These are phyloP conservation scores for Mycena filopes DNA, from an alignment of 768 basidiomycete genomes.

Conservation along the genomic window DNA sequence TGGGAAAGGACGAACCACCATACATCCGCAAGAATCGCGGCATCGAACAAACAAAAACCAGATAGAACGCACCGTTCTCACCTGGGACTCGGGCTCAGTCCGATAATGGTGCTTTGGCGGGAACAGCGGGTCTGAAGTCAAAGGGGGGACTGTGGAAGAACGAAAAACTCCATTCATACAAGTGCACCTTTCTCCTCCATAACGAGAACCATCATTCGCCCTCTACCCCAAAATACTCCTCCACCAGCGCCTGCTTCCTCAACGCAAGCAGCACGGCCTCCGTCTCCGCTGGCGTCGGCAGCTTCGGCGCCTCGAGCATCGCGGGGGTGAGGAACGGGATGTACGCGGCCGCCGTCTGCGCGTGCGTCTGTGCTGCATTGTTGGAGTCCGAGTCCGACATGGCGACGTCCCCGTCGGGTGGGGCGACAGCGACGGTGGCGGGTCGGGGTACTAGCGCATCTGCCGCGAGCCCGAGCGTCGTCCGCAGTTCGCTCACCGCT, in stretches of 20 bases:
- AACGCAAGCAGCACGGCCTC: slow-evolving; percentile 78
- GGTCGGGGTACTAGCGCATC: slow-evolving; percentile 43
- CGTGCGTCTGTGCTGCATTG: slow-evolving; percentile 49
- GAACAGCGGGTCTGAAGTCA: too few species aligned
- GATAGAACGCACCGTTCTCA: too few species aligned
- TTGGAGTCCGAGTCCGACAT: slow-evolving; percentile 4
- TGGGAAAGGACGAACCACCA: too few species aligned
- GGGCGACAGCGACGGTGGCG: slow-evolving; percentile 52
- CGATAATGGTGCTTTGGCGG: too few species aligned
- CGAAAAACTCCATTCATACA: too few species aligned
- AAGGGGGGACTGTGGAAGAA: too few species aligned
- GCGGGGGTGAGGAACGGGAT: slow-evolving; percentile 86
- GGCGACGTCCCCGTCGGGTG: slow-evolving; percentile 52
- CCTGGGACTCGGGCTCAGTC: too few species aligned
- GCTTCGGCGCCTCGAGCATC: slow-evolving; percentile 76
- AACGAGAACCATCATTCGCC: too few species aligned
- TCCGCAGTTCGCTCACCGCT: slow-evolving; percentile 50
- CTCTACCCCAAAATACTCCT: slow-evolving; percentile 68
- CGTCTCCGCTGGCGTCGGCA: slow-evolving; percentile 85
- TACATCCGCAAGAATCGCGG: too few species aligned
- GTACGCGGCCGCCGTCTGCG: slow-evolving; percentile 69
- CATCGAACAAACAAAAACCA: too few species aligned
- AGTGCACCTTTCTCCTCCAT: too few species aligned
- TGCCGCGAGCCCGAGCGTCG: neutral
- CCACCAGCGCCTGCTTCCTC: slow-evolving; percentile 82